phyloP scores from a whole-genome alignment of 1,284 basidiomycete species.

The Tylopilus sp. region DNA sequence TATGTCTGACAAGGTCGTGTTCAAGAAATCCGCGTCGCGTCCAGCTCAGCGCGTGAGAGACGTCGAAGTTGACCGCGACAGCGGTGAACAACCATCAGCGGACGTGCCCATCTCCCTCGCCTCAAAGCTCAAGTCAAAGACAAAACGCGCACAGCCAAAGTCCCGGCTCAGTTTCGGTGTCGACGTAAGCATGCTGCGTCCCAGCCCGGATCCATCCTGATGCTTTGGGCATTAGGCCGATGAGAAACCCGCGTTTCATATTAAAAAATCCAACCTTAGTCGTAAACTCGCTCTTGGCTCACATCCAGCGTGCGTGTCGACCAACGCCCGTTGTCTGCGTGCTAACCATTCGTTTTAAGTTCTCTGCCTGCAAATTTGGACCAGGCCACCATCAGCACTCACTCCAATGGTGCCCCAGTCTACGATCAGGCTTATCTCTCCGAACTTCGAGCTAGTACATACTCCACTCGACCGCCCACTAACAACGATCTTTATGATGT shows the following conservation, averaged over 20 bases:
- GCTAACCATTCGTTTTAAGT: conserved; percentile 18
- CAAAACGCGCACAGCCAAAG: conserved; percentile 59
- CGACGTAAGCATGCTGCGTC: conserved; percentile 48
- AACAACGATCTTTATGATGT: conserved; percentile 43
- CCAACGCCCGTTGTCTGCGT: conserved; percentile 8
- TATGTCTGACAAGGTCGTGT: conserved; percentile 35
- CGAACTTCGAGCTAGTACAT: conserved; percentile 80
- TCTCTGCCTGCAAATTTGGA: conserved; percentile 44
- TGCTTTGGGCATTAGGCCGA: conserved; percentile 42
- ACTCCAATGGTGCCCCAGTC: conserved; percentile 45
- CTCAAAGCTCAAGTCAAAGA: conserved; percentile 65
- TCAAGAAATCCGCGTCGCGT: conserved; percentile 60
- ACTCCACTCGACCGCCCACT: conserved; percentile 50
- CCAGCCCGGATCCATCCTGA: conserved; percentile 21
- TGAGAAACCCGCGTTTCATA: conserved; percentile 61
- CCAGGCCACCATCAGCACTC: conserved; percentile 49
- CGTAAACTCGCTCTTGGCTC: conserved; percentile 56
- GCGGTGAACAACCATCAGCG: conserved; percentile 19
- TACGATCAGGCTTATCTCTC: conserved; percentile 80
- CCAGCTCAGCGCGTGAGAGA: conserved; percentile 48
- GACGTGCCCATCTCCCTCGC: conserved; percentile 57
- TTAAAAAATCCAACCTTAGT: conserved; percentile 75
- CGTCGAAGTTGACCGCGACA: conserved; percentile 37
- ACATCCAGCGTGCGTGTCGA: conserved; percentile 44
- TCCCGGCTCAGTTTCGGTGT: conserved; percentile 79